Percentiles rank a stretch among this genome's conserved stretches.
phyloP scores from a whole-genome alignment of 768 basidiomycete genomes.

The Saitozyma podzolica region DNA sequence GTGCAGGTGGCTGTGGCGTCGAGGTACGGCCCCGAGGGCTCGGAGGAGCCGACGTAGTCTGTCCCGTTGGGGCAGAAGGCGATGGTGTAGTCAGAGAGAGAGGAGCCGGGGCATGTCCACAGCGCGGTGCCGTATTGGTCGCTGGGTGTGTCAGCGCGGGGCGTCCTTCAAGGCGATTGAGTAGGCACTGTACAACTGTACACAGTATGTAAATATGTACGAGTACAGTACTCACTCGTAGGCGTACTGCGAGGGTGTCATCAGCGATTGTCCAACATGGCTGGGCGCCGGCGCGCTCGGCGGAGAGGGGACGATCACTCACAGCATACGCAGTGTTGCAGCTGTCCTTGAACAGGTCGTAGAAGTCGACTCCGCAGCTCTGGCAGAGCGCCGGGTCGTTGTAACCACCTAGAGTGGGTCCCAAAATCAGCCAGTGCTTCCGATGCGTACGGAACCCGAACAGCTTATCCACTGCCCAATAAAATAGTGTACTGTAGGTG shows the following conservation, averaged over 20 bases:
- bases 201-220: too few species aligned
- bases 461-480: too few species aligned
- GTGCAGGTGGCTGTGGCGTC: slow-evolving; percentile 20
- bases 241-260: slow-evolving; percentile 19
- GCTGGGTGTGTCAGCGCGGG: slow-evolving; percentile 6
- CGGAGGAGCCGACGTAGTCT: slow-evolving; percentile 20
- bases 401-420: slow-evolving; percentile 13
- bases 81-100: slow-evolving; percentile 25
- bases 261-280: neutral
- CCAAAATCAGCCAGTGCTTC: slow-evolving; percentile 2
- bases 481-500: neutral
- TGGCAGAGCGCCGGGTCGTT: slow-evolving; percentile 20
- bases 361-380: slow-evolving; percentile 29
- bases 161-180: neutral
- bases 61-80: slow-evolving; percentile 24
- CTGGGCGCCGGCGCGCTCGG: too few species aligned
- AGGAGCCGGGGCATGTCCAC: slow-evolving; percentile 14
- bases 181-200: too few species aligned
- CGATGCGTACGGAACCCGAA: neutral
- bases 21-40: slow-evolving; percentile 5
- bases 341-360: slow-evolving; percentile 30
- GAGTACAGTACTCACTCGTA: slow-evolving; percentile 32
- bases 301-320: slow-evolving; percentile 7
- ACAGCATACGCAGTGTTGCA: slow-evolving; percentile 29
- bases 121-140: slow-evolving; percentile 24